phyloP scores from a whole-genome alignment of 1,284 basidiomycete species.

The Neonothopanus nambi region DNA sequence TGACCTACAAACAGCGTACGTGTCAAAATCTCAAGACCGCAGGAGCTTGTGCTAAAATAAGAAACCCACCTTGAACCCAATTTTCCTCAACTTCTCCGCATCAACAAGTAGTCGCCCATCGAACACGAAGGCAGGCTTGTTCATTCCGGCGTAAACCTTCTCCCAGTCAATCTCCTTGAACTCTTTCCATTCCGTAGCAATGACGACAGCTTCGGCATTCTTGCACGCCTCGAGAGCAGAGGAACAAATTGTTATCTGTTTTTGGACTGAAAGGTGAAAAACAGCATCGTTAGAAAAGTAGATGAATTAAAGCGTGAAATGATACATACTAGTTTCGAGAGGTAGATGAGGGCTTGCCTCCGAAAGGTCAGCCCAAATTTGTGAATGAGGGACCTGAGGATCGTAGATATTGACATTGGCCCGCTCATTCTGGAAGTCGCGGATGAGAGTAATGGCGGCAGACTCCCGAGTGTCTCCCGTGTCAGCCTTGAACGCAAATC shows the following conservation, averaged over 20 bases:
- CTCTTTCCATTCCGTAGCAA: conserved; percentile 96
- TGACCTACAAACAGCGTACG: no score
- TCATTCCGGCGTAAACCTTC: conserved; percentile 84
- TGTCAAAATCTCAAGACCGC: no score
- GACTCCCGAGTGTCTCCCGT: conserved; percentile 98
- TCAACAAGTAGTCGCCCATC: conserved; percentile 90
- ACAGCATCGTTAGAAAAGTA: not conserved
- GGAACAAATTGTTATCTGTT: conserved; percentile 78
- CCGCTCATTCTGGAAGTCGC: conserved; percentile 90
- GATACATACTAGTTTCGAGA: conserved; percentile 57
- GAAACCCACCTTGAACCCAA: conserved; percentile 87
- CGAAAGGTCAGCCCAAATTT: conserved; percentile 76
- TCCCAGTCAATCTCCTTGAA: conserved; percentile 93
- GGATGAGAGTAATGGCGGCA: conserved; percentile 92
- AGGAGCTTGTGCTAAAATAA: not conserved
- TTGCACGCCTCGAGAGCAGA: conserved; percentile 88
- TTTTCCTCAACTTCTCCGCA: conserved; percentile 73
- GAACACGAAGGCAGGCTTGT: conserved; percentile 95
- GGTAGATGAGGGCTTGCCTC: conserved; percentile 64
- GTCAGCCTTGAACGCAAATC: conserved; percentile 96
- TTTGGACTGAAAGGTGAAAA: conserved; percentile 68
- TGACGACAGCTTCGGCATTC: conserved; percentile 89
- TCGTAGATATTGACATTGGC: conserved; percentile 91
- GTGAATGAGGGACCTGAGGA: conserved; percentile 76
- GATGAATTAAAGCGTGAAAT: not conserved